A percentile compares a stretch with the other conserved stretches of the same genome.
These are phyloP conservation scores for Euphrasia confusa DNA, from an alignment of 257 asterid genomes.

Conservation along the genomic window DNA sequence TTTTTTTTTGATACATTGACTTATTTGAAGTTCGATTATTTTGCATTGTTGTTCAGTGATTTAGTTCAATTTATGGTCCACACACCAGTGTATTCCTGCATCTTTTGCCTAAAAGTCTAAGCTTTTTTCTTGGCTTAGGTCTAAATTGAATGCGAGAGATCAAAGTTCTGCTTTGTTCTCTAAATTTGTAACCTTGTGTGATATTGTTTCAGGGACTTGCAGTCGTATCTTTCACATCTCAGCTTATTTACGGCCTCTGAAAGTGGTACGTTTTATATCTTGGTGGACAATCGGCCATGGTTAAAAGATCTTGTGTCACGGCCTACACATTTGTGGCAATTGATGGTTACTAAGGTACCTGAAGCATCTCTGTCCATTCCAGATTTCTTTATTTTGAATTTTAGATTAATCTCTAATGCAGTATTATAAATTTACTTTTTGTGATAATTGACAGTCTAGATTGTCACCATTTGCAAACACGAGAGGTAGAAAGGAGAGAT, in stretches of 20 bases:
- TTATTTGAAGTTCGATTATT: background rate
- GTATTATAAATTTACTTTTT: constrained; percentile 11
- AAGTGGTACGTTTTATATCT: constrained; percentile 65
- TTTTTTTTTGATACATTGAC: background rate
- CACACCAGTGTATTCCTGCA: background rate
- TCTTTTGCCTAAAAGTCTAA: background rate
- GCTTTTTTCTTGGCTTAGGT: background rate
- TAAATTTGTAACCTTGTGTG: constrained; percentile 8
- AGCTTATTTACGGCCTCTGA: constrained; percentile 72
- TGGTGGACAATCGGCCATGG: constrained; percentile 97
- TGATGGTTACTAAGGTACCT: constrained; percentile 94
- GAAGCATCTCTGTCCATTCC: constrained; percentile 20
- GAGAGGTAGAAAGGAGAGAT: constrained; percentile 51
- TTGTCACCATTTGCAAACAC: constrained; percentile 92
- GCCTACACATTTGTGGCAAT: constrained; percentile 88
- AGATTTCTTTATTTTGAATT: constrained; percentile 4
- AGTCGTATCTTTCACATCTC: constrained; percentile 94
- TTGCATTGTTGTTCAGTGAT: background rate
- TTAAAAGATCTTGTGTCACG: constrained; percentile 69
- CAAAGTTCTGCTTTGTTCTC: constrained; percentile 2
- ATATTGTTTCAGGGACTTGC: constrained; percentile 64
- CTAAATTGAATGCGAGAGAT: constrained; percentile 8
- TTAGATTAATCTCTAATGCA: constrained; percentile 8
- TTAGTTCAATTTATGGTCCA: background rate
- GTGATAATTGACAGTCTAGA: constrained; percentile 59